Conservation (phyloP, 2,329 filamentous ascomycete genomes). For the Stemphylium vesicarium region DNA sequence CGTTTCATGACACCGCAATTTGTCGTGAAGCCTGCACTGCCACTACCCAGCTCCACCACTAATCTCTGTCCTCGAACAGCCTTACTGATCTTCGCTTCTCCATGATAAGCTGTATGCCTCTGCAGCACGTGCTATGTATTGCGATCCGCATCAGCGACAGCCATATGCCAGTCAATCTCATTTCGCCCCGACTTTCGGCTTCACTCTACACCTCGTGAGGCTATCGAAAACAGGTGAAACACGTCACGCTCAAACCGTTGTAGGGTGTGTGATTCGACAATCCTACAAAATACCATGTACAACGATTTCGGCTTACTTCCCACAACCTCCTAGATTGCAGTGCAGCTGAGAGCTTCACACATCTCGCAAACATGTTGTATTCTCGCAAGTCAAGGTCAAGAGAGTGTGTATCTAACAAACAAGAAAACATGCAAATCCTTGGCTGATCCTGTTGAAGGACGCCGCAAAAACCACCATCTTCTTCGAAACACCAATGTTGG, state of each 20-base stretch:
- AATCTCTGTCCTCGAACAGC: conserved; percentile 7
- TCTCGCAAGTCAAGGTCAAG: background rate
- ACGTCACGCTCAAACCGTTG: background rate
- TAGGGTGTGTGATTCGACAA: too few relatives aligned
- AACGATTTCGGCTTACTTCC: background rate
- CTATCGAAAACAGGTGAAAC: conserved; percentile 1
- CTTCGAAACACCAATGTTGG: conserved; percentile 30
- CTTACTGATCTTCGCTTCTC: conserved; percentile 3
- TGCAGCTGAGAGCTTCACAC: background rate
- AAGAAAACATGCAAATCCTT: background rate
- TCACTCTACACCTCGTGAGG: background rate
- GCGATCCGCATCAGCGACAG: background rate
- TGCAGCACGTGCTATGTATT: conserved; percentile 1
- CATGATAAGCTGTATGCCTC: background rate
- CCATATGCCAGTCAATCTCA: background rate
- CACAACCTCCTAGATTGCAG: background rate
- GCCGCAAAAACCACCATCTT: background rate
- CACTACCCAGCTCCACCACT: conserved; percentile 13
- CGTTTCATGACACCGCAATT: conserved; percentile 36
- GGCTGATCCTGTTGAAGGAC: conserved; percentile 33
- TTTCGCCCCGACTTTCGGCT: background rate
- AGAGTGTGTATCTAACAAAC: conserved; percentile 5
- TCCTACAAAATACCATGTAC: too few relatives aligned
- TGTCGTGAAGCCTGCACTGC: conserved; percentile 24
- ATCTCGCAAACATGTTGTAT: background rate